Percentiles rank a stretch among this genome's conserved stretches.
These are phyloP conservation scores for Thyridium curvatum DNA, from an alignment of 2,329 filamentous ascomycete species.

Conservation along the genomic window DNA sequence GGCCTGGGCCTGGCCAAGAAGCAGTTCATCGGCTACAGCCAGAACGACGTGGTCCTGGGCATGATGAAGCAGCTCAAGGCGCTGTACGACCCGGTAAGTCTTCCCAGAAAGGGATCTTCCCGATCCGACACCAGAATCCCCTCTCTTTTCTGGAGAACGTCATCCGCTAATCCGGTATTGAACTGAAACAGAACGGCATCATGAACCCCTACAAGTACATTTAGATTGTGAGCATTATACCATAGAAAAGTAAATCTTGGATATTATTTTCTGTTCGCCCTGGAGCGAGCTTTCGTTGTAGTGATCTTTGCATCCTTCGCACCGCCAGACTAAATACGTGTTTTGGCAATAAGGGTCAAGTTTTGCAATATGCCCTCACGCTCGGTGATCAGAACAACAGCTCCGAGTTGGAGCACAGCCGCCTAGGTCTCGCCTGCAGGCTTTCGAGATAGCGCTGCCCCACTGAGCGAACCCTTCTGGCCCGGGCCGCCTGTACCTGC, in stretches of 20 bases:
- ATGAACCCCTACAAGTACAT: slow-evolving; percentile 99
- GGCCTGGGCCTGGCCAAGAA: slow-evolving; percentile 93
- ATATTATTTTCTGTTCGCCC: too few relatives aligned
- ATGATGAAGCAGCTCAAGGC: slow-evolving; percentile 95
- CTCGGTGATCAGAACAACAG: too few relatives aligned
- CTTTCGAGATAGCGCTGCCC: too few relatives aligned
- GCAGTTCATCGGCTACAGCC: slow-evolving; percentile 88
- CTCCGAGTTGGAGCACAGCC: too few relatives aligned
- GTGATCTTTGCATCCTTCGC: not conserved
- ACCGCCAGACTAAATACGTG: not conserved
- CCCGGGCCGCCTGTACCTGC: too few relatives aligned
- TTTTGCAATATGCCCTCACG: too few relatives aligned
- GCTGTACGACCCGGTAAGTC: slow-evolving; percentile 84
- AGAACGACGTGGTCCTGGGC: slow-evolving; percentile 76
- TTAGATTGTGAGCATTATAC: slow-evolving; percentile 21
- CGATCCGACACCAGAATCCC: too few relatives aligned
- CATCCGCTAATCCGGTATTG: slow-evolving; percentile 8
- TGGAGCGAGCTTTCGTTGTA: too few relatives aligned
- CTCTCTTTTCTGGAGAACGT: slow-evolving; percentile 2
- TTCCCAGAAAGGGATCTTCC: not conserved
- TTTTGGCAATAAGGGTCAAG: not conserved
- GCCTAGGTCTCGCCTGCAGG: too few relatives aligned
- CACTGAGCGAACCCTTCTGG: too few relatives aligned
- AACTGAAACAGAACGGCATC: slow-evolving; percentile 70
- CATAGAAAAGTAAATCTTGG: too few relatives aligned